These are phyloP conservation scores for Yamadazyma takamatsuzukensis DNA, from an alignment of 805 yeast species.

Conservation along the genomic window DNA sequence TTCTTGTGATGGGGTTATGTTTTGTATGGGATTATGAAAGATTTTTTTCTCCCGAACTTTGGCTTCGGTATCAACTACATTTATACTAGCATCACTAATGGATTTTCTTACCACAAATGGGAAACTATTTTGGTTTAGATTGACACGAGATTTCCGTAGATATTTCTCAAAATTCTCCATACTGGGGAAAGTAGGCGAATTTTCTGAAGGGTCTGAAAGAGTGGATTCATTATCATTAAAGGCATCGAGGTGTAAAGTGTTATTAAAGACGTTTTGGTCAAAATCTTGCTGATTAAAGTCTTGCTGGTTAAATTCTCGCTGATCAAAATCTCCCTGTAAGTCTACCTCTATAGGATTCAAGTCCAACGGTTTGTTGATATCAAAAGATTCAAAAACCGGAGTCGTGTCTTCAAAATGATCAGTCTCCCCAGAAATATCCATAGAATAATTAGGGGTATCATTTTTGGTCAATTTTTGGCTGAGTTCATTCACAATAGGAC, in stretches of 20 bases:
- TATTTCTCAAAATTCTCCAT: slow-evolving; percentile 26
- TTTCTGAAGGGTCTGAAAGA: slow-evolving; percentile 8
- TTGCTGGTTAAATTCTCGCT: too few species aligned
- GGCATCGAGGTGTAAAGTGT: too few species aligned
- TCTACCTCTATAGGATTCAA: slow-evolving; percentile 1
- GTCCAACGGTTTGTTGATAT: too few species aligned
- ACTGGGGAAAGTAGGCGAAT: too few species aligned
- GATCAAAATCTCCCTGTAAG: too few species aligned
- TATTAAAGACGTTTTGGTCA: too few species aligned
- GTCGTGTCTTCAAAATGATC: slow-evolving; percentile 1
- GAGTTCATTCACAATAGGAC: slow-evolving; percentile 19
- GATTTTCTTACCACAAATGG: slow-evolving; percentile 21
- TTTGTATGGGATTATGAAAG: slow-evolving; percentile 37
- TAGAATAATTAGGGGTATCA: slow-evolving; percentile 7
- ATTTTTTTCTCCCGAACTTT: background rate
- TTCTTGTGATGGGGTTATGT: slow-evolving; percentile 16
- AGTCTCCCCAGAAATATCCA: slow-evolving; percentile 1
- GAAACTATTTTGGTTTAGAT: slow-evolving; percentile 17
- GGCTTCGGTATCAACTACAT: slow-evolving; percentile 17
- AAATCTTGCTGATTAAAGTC: too few species aligned
- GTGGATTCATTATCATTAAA: slow-evolving; percentile 12
- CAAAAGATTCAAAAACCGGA: too few species aligned
- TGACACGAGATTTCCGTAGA: slow-evolving; percentile 30
- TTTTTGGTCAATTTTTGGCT: background rate
- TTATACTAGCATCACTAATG: slow-evolving; percentile 10